Base-by-base conservation (phyloP, 2,329 filamentous ascomycete genomes). In the Fusarium aywerte region DNA sequence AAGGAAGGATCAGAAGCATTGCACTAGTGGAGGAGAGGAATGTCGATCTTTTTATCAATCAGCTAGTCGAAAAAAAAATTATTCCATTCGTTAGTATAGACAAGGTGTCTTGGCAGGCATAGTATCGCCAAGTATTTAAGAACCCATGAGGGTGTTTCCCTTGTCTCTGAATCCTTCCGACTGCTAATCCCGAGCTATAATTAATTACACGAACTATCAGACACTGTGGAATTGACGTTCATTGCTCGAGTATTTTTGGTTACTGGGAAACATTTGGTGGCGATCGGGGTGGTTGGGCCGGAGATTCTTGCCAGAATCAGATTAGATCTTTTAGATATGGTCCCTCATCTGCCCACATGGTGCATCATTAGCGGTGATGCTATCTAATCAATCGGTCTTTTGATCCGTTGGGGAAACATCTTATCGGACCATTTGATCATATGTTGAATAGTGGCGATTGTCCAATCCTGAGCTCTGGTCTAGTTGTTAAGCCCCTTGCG, bases 241-340 rank as follows among this genome's bases (percentile, higher is more conserved):
- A 23, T 3, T 29, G 39, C 4, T 20, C 4, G 33, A 3, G 8
- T 25, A 50, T 18, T 56, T 48, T 21, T 56, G 49, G 36, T 7
- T 13, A 10, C 10, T 10, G 7, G 12, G 7, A 11, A 16, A 29
- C 27, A 4, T 9, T 21, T 8, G 13, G 33, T 49, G 51, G 43
- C 44, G 18, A 51, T 42, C 23, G 21, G 38, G 29, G 36, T 36
- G 53, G 27, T 32, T 47, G 40, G 43, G 12, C 8, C 53, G 53
- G 53, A 57, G 45, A 29, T 42, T 20, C 36, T 42, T 57, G 40
- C 53, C 53, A 33, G 4, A 52, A 52, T 57, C 53, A 57, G 29
- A 52, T 57, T 57, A 57, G 53, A 57, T 57, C 47, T 57, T 57
- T 52, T 57, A 57, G 53, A 57, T 57, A 52, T 57, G 8, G 35